phyloP scores from a whole-genome alignment of 1,284 basidiomycete genomes.

The Ganoderma multipileum region DNA sequence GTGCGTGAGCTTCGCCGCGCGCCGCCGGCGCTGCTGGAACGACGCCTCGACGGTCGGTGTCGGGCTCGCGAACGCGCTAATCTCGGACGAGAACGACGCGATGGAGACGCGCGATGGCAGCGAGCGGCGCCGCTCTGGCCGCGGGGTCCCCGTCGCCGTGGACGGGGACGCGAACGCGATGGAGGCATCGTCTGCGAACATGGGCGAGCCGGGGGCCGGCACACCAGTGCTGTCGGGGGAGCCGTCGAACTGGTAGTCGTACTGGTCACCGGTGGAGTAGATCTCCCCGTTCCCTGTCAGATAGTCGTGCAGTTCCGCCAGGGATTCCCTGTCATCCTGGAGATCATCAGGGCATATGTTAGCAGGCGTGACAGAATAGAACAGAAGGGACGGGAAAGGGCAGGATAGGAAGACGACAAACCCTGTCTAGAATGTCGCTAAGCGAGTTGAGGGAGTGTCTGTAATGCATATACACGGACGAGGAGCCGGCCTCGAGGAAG shows the following conservation, averaged over 20 bases:
- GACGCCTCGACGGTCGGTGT: constrained; percentile 51
- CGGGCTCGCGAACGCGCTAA: constrained; percentile 43
- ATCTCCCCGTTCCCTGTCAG: constrained; percentile 53
- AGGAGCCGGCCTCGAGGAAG: constrained; percentile 36
- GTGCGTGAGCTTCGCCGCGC: constrained; percentile 80
- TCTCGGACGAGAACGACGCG: constrained; percentile 63
- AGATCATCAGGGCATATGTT: constrained; percentile 15
- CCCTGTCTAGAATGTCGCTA: constrained; percentile 76
- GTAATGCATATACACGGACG: constrained; percentile 74
- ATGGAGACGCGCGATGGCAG: constrained; percentile 71
- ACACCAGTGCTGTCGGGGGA: constrained; percentile 33
- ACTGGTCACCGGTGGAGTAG: constrained; percentile 21
- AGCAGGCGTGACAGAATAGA: constrained; percentile 5
- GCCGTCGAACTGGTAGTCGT: constrained; percentile 3
- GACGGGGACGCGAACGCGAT: constrained; percentile 25
- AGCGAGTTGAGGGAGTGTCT: constrained; percentile 80
- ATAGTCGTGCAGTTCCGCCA: constrained; percentile 76
- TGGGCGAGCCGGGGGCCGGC: constrained; percentile 24
- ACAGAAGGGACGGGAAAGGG: not conserved
- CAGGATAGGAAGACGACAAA: constrained; percentile 39
- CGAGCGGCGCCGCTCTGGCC: constrained; percentile 69
- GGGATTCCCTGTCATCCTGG: constrained; percentile 76
- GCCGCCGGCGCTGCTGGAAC: constrained; percentile 73
- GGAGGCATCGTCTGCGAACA: constrained; percentile 20
- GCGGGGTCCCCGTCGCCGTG: not conserved